phyloP scores from a whole-genome alignment of 306 rosid genomes.

The Betula pendula region DNA sequence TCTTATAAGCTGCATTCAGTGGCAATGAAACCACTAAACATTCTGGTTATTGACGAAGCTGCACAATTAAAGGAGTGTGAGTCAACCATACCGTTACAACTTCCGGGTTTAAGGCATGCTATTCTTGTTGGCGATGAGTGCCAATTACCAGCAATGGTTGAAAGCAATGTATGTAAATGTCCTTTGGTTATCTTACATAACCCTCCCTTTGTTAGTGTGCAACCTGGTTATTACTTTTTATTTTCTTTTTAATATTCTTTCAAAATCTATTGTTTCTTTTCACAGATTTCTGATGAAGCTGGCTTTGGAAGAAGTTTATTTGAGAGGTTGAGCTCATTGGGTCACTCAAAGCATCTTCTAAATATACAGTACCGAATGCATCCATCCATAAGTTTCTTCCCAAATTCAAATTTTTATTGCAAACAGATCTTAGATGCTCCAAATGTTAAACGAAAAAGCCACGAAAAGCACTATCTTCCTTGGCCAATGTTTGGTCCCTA shows the following conservation, averaged over 20 bases:
- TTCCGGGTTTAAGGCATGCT: constrained; percentile 52
- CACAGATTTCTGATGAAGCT: constrained; percentile 52
- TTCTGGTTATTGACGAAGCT: constrained; percentile 81
- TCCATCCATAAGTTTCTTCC: constrained; percentile 71
- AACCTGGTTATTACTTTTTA: background rate
- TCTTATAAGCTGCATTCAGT: constrained; percentile 54
- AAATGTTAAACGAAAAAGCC: constrained; percentile 44
- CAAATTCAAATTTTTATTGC: constrained; percentile 57
- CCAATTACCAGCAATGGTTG: constrained; percentile 72
- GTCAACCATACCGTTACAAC: constrained; percentile 64
- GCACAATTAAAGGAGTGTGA: constrained; percentile 81
- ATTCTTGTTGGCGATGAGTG: constrained; percentile 79
- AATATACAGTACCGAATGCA: constrained; percentile 81
- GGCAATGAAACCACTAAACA: constrained; percentile 38
- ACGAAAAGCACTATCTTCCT: constrained; percentile 49
- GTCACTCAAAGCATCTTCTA: constrained; percentile 56
- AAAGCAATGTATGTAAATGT: constrained; percentile 51
- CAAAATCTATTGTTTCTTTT: background rate
- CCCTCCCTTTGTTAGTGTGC: background rate
- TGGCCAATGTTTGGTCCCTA: constrained; percentile 71
- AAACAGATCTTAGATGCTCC: constrained; percentile 56
- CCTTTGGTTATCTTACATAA: background rate
- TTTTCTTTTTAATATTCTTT: background rate
- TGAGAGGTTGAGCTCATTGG: constrained; percentile 53
- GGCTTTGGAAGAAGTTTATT: constrained; percentile 79